Evolutionary conservation across 179 eudicot species (phyloP).

Genomic region (Beta lomatogona): DNA sequence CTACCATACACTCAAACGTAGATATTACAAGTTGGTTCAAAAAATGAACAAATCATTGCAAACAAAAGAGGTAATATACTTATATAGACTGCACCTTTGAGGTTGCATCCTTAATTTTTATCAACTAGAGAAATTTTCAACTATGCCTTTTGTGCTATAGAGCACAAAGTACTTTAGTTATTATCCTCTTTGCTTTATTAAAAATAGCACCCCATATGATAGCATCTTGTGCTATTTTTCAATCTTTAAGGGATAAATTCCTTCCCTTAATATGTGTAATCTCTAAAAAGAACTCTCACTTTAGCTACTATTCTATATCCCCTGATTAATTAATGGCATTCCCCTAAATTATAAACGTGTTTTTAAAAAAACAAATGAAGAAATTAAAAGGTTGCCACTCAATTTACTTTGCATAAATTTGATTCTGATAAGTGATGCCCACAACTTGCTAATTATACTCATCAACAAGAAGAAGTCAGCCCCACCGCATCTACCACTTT

Average conservation of each 20-base stretch:
- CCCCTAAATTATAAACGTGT: slow-evolving; percentile 14
- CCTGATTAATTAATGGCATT: not conserved
- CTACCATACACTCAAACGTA: no score
- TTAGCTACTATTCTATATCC: not conserved
- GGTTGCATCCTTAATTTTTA: not conserved
- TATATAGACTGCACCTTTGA: not conserved
- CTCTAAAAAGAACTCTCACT: not conserved
- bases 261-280: not conserved
- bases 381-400: not conserved
- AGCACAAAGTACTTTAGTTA: not conserved
- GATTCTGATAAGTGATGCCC: slow-evolving; percentile 19
- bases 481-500: not conserved
- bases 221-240: not conserved
- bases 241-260: slow-evolving; percentile 1
- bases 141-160: slow-evolving; percentile 25
- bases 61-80: no score
- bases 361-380: not conserved
- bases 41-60: no score
- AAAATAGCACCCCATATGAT: no score
- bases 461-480: not conserved
- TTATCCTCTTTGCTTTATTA: not conserved
- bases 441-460: not conserved
- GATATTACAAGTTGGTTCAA: no score
- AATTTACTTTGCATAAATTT: slow-evolving; percentile 16
- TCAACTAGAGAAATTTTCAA: not conserved